These are phyloP conservation scores for Capsicum pubescens DNA, from an alignment of 257 asterid species.

Conservation along the genomic window DNA sequence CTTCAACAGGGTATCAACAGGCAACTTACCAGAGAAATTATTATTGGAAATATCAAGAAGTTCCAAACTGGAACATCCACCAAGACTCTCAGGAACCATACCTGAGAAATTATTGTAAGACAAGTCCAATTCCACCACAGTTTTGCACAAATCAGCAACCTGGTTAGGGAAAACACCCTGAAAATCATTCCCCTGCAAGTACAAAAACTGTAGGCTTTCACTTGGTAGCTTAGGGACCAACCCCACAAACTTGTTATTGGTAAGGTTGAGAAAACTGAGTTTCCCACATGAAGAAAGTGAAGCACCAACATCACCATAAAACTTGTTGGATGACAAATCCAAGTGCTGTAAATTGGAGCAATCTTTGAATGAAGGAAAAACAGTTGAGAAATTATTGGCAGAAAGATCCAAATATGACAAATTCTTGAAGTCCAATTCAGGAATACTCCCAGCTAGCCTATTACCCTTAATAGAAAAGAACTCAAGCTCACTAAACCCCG, in stretches of 20 bases:
- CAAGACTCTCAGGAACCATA: conserved; percentile 61
- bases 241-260: conserved; percentile 69
- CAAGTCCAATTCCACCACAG: conserved; percentile 68
- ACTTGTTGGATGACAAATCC: conserved; percentile 78
- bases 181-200: conserved; percentile 60
- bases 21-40: conserved; percentile 78
- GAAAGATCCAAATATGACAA: conserved; percentile 74
- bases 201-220: conserved; percentile 60
- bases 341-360: conserved; percentile 68
- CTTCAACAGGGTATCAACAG: conserved; percentile 58
- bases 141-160: conserved; percentile 61
- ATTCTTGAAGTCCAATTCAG: conserved; percentile 53
- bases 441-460: conserved; percentile 51
- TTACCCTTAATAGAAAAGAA: conserved; percentile 67
- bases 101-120: conserved; percentile 74
- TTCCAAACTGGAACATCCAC: conserved; percentile 62
- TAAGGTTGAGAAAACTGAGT: conserved; percentile 72
- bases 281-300: conserved; percentile 61
- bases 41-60: conserved; percentile 71
- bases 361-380: conserved; percentile 55
- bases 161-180: conserved; percentile 59
- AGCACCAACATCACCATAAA: conserved; percentile 61
- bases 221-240: conserved; percentile 55
- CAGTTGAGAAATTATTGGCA: conserved; percentile 64
- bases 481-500: conserved; percentile 54